Conservation (phyloP, 2,329 filamentous ascomycete species). For the Aspergillus amoenus region DNA sequence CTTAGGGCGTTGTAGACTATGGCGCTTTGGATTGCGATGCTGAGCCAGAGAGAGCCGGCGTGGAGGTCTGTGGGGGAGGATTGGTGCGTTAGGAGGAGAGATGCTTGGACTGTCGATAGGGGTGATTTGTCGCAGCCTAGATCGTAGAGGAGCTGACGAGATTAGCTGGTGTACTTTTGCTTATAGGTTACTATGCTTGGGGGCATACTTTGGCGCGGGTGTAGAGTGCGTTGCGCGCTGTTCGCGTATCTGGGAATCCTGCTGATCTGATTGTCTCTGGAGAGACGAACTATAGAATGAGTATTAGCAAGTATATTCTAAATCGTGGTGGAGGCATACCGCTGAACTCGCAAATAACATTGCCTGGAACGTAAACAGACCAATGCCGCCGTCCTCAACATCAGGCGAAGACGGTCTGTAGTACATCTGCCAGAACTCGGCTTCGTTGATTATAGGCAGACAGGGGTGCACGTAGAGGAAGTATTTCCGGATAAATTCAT, state of each 20-base stretch:
- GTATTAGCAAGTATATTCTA: neutral
- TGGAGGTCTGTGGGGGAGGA: slow-evolving; percentile 2
- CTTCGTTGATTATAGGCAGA: slow-evolving; percentile 5
- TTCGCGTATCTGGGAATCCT: neutral
- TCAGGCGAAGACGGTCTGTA: neutral
- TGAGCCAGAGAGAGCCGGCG: slow-evolving; percentile 6
- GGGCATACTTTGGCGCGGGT: neutral
- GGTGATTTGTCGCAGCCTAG: slow-evolving; percentile 5
- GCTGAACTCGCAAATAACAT: slow-evolving; percentile 6
- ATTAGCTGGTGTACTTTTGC: neutral
- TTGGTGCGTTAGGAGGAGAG: slow-evolving; percentile 2
- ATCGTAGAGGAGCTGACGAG: slow-evolving; percentile 1
- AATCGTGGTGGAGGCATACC: neutral
- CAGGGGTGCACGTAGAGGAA: slow-evolving; percentile 9
- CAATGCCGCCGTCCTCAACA: neutral
- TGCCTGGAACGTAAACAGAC: slow-evolving; percentile 7
- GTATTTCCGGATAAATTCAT: slow-evolving; percentile 5
- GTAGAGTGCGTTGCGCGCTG: slow-evolving; percentile 3
- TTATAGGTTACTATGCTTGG: neutral
- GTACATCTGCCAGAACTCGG: slow-evolving; percentile 8
- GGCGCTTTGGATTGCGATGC: slow-evolving; percentile 7
- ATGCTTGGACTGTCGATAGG: neutral
- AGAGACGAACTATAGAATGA: neutral
- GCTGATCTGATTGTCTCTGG: neutral
- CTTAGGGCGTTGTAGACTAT: slow-evolving; percentile 1